These are phyloP conservation scores for Didymella glomerata DNA, from an alignment of 2,329 filamentous ascomycete species.

Conservation along the genomic window DNA sequence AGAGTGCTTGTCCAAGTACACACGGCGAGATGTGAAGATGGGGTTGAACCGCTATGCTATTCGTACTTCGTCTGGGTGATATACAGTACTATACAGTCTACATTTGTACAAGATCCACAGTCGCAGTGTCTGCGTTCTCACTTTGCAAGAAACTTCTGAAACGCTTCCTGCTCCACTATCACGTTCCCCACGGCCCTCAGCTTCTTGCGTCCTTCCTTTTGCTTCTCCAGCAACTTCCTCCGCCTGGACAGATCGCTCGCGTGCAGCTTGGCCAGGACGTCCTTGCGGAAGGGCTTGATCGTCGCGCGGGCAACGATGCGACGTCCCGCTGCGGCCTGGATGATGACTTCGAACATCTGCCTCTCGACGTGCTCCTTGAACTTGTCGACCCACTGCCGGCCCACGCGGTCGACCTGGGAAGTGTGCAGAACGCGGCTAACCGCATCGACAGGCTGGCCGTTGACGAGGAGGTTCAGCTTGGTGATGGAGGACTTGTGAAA, in stretches of 20 bases:
- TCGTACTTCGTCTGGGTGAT: not conserved
- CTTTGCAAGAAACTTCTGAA: conserved; percentile 91
- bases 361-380: conserved; percentile 97
- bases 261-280: conserved; percentile 91
- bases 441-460: conserved; percentile 91
- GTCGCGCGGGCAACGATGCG: conserved; percentile 90
- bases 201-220: conserved; percentile 93
- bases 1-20: no score
- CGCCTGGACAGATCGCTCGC: conserved; percentile 85
- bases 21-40: no score
- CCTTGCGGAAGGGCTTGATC: conserved; percentile 95
- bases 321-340: conserved; percentile 86
- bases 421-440: conserved; percentile 88
- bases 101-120: not conserved
- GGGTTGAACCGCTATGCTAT: no score
- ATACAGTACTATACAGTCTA: not conserved
- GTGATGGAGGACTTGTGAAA: conserved; percentile 82
- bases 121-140: no score
- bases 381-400: conserved; percentile 87
- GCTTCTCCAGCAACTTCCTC: conserved; percentile 90
- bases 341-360: conserved; percentile 97
- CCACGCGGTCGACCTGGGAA: conserved; percentile 81
- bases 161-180: conserved; percentile 93
- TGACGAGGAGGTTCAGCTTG: conserved; percentile 92
- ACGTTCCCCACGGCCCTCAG: conserved; percentile 85